Evolutionary conservation across 257 asterid genomes (phyloP).

Genomic region (Przewalskia tangutica): DNA sequence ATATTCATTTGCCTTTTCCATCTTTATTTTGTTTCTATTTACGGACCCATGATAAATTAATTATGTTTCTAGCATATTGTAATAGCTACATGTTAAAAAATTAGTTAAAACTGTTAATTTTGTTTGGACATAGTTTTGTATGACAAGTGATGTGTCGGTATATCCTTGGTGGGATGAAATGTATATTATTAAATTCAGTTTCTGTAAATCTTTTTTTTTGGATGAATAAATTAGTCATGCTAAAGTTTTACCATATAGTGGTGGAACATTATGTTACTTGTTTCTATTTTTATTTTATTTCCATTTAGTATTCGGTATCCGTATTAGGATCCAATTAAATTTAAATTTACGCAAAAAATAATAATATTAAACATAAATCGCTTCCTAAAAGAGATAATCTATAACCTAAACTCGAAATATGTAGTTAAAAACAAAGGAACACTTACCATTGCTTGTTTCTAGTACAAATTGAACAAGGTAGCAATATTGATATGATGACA

Average conservation of each 20-base stretch:
- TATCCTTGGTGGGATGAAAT: neutral
- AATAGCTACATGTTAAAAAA: neutral
- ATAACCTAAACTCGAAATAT: no score
- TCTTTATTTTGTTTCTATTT: neutral
- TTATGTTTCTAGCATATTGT: neutral
- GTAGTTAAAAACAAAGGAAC: no score
- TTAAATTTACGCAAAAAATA: no score
- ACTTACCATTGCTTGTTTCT: neutral
- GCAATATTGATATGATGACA: neutral
- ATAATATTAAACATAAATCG: no score
- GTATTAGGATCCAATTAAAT: no score
- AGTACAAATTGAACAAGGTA: neutral
- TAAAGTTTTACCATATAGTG: no score
- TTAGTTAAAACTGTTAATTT: neutral
- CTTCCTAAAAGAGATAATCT: no score
- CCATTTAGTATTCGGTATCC: no score
- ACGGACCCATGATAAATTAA: neutral
- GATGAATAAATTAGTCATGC: no score
- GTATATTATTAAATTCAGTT: neutral
- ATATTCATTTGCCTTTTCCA: neutral
- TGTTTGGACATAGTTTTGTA: neutral
- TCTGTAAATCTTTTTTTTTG: no score
- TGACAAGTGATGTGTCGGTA: neutral
- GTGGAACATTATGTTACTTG: no score
- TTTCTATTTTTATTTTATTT: no score